Evolutionary conservation across 148 eudicot genomes (phyloP).

Genomic region (Pharnaceum exiguum): DNA sequence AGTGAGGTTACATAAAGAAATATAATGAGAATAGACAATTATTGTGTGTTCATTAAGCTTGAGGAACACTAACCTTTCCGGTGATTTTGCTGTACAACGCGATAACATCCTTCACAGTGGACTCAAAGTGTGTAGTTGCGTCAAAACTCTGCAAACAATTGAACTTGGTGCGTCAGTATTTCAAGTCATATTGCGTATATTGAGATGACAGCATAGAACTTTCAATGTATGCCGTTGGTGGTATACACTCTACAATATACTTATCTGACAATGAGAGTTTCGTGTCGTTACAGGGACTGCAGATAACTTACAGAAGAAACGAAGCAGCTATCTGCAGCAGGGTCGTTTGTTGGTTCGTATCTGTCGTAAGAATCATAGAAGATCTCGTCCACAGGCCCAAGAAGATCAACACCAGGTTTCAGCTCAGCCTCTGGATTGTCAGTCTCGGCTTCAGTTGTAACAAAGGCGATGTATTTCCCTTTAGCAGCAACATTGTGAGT

Average conservation of each 20-base stretch:
- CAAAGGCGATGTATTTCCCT: conserved; percentile 90
- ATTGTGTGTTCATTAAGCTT: not conserved
- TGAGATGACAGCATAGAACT: not conserved
- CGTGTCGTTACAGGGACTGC: not conserved
- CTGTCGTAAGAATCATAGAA: conserved; percentile 84
- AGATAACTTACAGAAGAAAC: conserved; percentile 64
- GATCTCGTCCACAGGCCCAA: conserved; percentile 86
- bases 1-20: no score
- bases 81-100: conserved; percentile 65
- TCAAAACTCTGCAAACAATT: conserved; percentile 57
- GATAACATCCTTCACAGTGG: conserved; percentile 63
- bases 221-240: no score
- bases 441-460: conserved; percentile 87
- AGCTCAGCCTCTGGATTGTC: conserved; percentile 84
- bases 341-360: conserved; percentile 60
- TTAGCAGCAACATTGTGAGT: conserved; percentile 92
- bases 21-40: not conserved
- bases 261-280: not conserved
- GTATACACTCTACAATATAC: not conserved
- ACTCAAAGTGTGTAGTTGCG: conserved; percentile 74
- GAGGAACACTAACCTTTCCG: conserved; percentile 48
- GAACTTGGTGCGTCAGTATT: not conserved
- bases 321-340: conserved; percentile 64
- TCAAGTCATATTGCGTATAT: not conserved
- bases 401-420: conserved; percentile 84